Evolutionary conservation across 2,329 filamentous ascomycete genomes (phyloP), one percentile per base, ranked within the genome.

Genomic region (Ophiocordyceps camponoti-saundersi): DNA sequence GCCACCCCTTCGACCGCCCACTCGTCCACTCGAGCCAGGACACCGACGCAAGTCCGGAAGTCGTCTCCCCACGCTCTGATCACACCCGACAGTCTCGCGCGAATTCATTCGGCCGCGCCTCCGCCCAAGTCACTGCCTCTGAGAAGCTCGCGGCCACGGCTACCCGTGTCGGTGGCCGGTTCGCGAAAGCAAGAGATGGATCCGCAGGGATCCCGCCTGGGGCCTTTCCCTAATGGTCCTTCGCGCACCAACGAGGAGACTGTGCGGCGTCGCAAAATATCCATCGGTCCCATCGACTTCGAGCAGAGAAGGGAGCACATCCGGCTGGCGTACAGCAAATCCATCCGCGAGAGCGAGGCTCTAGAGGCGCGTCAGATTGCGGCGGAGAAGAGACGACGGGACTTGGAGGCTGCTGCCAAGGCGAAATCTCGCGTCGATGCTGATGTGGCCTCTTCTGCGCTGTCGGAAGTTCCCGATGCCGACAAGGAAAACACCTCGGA

Each of bases 271-370:
- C 68, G 71, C 42, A 78, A 77, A 56, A 68, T 77, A 46, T 74
- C 75, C 1, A 66, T 89, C 49, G 82, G 82, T 1, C 82, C 82
- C 49, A 85, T 93, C 46, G 85, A 95, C 62, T 92, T 93, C 59
- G 86, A 83, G 49, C 84, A 85, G 53, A 76, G 86, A 45, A 75
- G 88, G 54, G 82, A 87, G 57, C 79, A 80, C 50, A 93, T 94
- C 55, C 82, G 89, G 54, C 77, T 87, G 48, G 87, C 86, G 15
- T 90, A 93, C 61, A 89, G 79, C 54, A 85, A 84, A 59, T 86
- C 83, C n/a, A 79, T 92, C 44, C 76, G 82, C 51, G 82, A 86
- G 57, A 82, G 69, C 55, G 80, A 85, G 57, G 79, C 74, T 49
- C 63, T 68, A n/a, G 71, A 73, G 48, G 71, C 69, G 46, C 69